Evolutionary conservation across 2,329 filamentous ascomycete species (phyloP).

Genomic region (Rutstroemia sp.): DNA sequence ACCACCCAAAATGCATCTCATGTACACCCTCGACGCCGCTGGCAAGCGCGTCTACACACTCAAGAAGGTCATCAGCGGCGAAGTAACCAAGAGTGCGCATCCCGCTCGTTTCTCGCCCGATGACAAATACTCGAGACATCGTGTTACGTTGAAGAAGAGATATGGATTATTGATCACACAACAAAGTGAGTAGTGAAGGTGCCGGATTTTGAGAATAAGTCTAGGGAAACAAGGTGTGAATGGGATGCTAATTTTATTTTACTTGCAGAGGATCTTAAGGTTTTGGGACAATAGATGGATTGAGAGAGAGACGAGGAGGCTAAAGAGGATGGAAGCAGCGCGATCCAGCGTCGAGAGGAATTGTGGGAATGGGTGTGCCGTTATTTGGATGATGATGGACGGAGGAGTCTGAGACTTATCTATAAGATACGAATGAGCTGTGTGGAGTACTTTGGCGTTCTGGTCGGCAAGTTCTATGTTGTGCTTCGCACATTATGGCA

Average conservation of each 20-base stretch:
- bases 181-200: constrained; percentile 43
- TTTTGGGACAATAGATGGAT: constrained; percentile 34
- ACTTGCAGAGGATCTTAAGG: constrained; percentile 35
- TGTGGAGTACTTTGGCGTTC: constrained; percentile 8
- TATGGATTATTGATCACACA: constrained; percentile 85
- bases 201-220: background rate
- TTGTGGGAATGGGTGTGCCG: background rate
- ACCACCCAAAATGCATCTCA: constrained; percentile 52
- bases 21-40: constrained; percentile 76
- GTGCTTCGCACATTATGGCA: background rate
- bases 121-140: constrained; percentile 96
- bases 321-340: background rate
- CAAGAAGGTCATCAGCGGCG: constrained; percentile 76
- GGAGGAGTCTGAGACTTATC: background rate
- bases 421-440: background rate
- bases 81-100: constrained; percentile 93
- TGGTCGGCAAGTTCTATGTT: constrained; percentile 1
- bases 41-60: constrained; percentile 93
- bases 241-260: constrained; percentile 10
- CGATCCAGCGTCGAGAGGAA: background rate
- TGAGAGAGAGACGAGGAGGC: background rate
- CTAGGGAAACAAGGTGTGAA: background rate
- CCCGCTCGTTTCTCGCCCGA: constrained; percentile 95
- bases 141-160: constrained; percentile 89
- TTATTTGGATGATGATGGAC: background rate